Percentiles rank a stretch among this genome's conserved stretches.
These are phyloP conservation scores for Fragaria nilgerrensis DNA, from an alignment of 306 rosid genomes.

Conservation along the genomic window DNA sequence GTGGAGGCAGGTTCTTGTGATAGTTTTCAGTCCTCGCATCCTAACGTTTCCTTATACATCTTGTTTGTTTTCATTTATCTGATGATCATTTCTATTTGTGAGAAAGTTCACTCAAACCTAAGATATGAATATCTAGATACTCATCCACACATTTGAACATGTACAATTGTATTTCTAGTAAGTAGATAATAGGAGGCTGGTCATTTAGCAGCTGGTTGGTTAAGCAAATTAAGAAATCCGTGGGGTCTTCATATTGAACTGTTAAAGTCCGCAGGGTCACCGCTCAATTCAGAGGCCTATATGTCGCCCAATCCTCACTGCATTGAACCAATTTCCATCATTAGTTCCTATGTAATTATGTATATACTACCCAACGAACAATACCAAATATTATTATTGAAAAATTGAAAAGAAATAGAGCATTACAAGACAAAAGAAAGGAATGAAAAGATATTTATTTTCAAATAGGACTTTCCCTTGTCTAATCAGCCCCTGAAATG, in stretches of 20 bases:
- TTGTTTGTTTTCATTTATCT: too few species aligned
- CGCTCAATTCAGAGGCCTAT: neutral
- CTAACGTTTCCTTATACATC: too few species aligned
- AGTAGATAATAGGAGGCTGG: neutral
- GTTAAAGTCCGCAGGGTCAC: neutral
- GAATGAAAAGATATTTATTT: constrained; percentile 36
- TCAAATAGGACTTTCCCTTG: constrained; percentile 46
- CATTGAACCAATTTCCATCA: neutral
- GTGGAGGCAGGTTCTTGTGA: too few species aligned
- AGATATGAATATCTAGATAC: too few species aligned
- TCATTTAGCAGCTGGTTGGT: too few species aligned
- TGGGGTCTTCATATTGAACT: neutral
- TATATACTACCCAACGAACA: neutral
- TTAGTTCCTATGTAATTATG: neutral
- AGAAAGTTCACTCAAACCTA: too few species aligned
- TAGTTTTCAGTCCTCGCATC: too few species aligned
- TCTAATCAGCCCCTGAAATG: constrained; percentile 69
- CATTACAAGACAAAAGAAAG: constrained; percentile 18
- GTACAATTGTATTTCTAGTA: neutral
- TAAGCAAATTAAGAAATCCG: neutral
- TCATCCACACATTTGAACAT: neutral
- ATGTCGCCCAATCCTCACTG: neutral
- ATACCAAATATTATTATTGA: neutral
- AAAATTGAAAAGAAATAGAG: neutral
- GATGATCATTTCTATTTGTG: too few species aligned